Conservation (phyloP, 1,139 yeast genomes). For the Hyphopichia pseudoburtonii region DNA sequence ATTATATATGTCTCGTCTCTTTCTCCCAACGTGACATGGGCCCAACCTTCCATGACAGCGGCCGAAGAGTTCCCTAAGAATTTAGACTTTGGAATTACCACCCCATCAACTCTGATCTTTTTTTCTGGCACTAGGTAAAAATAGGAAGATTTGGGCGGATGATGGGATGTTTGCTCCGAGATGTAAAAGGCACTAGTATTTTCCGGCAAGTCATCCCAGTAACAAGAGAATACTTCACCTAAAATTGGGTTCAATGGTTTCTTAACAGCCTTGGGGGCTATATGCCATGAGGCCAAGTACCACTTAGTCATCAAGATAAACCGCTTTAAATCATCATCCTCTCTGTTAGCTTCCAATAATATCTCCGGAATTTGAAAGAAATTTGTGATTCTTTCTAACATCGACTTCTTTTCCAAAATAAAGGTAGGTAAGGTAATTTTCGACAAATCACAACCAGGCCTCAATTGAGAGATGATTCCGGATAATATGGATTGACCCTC, state of each 20-base stretch:
- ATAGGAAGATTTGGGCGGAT: slow-evolving; percentile 97
- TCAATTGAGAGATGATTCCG: slow-evolving; percentile 84
- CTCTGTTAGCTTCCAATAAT: slow-evolving; percentile 64
- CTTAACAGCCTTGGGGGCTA: slow-evolving; percentile 97
- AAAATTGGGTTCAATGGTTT: slow-evolving; percentile 93
- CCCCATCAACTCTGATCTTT: slow-evolving; percentile 84
- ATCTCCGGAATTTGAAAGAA: slow-evolving; percentile 81
- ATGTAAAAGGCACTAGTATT: slow-evolving; percentile 73
- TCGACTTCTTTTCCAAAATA: slow-evolving; percentile 88
- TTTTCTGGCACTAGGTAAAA: slow-evolving; percentile 83
- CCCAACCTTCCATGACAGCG: slow-evolving; percentile 93
- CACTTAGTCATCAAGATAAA: slow-evolving; percentile 76
- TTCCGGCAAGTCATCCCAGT: slow-evolving; percentile 82
- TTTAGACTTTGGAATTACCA: slow-evolving; percentile 79
- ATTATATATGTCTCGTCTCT: slow-evolving; percentile 67
- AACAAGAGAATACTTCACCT: slow-evolving; percentile 87
- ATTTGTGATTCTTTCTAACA: slow-evolving; percentile 94
- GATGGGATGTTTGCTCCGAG: slow-evolving; percentile 95
- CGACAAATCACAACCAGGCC: slow-evolving; percentile 90
- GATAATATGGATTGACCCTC: slow-evolving; percentile 83
- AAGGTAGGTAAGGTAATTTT: slow-evolving; percentile 93
- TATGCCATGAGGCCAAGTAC: slow-evolving; percentile 96
- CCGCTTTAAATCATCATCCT: slow-evolving; percentile 60
- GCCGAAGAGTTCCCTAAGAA: slow-evolving; percentile 96
- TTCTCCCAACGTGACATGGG: slow-evolving; percentile 68